phyloP scores from a whole-genome alignment of 73 alveolate species.

The Halteria grandinella region DNA sequence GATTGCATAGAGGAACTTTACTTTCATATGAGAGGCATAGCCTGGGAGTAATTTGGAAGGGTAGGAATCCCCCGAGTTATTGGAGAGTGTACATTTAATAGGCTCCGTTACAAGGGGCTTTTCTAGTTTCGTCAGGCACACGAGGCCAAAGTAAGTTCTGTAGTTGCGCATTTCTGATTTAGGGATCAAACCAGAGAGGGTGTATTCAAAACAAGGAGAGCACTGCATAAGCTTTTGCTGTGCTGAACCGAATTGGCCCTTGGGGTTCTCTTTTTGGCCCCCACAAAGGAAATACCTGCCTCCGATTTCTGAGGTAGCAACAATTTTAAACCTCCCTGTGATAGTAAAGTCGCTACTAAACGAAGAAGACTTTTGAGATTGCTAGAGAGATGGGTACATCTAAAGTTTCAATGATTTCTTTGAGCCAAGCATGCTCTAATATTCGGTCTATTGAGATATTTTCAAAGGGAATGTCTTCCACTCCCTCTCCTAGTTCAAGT shows the following conservation, averaged over 20 bases:
- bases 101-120: too few species aligned
- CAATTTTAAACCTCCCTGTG: not conserved
- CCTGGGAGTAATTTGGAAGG: too few species aligned
- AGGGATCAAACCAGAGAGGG: not conserved
- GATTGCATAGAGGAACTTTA: constrained; percentile 24
- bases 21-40: not conserved
- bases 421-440: not conserved
- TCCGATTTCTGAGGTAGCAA: constrained; percentile 29
- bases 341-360: not conserved
- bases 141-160: constrained; percentile 27
- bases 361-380: not conserved
- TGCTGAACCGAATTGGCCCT: too few species aligned
- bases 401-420: not conserved
- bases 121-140: constrained; percentile 45
- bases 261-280: not conserved
- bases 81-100: too few species aligned
- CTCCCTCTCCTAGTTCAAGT: not conserved
- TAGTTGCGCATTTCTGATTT: constrained; percentile 21
- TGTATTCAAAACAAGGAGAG: constrained; percentile 45
- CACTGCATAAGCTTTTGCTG: not conserved
- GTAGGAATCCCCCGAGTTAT: too few species aligned
- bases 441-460: not conserved
- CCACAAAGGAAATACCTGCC: constrained; percentile 48
- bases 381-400: not conserved
- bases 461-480: not conserved